These are phyloP conservation scores for Solanum okadae DNA, from an alignment of 257 asterid genomes.

Conservation along the genomic window DNA sequence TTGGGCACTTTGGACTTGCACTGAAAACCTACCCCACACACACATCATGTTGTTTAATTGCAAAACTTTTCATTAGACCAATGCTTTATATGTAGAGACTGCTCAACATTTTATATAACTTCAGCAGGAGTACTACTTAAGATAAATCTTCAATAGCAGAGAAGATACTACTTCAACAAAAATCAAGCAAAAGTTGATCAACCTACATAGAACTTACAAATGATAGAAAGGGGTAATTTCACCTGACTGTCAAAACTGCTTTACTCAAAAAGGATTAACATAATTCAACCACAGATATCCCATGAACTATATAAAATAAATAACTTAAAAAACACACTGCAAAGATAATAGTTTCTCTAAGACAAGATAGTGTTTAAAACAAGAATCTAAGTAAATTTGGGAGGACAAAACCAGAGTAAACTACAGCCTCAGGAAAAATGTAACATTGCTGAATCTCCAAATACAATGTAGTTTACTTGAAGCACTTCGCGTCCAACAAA, in stretches of 20 bases:
- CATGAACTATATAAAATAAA: not conserved
- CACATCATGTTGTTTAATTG: not conserved
- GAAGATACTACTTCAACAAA: not conserved
- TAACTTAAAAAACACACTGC: not conserved
- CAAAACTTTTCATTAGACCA: not conserved
- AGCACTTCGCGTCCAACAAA: conserved; percentile 84
- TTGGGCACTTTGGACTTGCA: not conserved
- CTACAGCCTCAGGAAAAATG: not conserved
- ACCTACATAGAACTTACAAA: not conserved
- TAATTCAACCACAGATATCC: not conserved
- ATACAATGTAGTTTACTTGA: conserved; percentile 39
- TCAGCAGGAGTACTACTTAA: not conserved
- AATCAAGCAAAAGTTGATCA: not conserved
- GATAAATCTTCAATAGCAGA: not conserved
- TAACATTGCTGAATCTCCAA: not conserved
- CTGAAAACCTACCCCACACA: not conserved
- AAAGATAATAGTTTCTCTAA: not conserved
- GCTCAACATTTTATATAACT: not conserved
- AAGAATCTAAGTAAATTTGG: not conserved
- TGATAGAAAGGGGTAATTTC: not conserved
- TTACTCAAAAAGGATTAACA: not conserved
- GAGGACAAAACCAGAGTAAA: not conserved
- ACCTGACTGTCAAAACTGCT: not conserved
- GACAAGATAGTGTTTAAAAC: not conserved
- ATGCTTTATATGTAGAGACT: not conserved